Evolutionary conservation across 208 protist species (phyloP).

Genomic region (Acanthamoeba culbertsoni): DNA sequence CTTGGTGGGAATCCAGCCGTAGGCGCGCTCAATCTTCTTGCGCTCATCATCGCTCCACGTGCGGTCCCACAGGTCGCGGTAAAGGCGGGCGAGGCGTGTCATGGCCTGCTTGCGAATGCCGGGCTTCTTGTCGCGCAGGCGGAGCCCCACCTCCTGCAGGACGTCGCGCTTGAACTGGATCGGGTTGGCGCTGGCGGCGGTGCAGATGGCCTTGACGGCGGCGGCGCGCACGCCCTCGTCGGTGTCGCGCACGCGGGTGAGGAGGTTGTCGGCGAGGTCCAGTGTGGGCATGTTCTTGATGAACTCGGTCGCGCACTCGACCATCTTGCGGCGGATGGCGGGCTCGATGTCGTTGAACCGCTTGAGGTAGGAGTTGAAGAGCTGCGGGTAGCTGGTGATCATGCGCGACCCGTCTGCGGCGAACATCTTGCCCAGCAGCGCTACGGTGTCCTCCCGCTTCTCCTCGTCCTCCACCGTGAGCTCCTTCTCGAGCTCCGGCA

Average conservation of each 20-base stretch:
- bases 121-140: conserved; percentile 42
- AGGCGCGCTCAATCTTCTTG: conserved; percentile 22
- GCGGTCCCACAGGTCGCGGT: background rate
- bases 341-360: conserved; percentile 8
- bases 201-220: background rate
- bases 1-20: conserved; percentile 35
- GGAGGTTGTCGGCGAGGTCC: background rate
- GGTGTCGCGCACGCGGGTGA: conserved; percentile 6
- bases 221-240: background rate
- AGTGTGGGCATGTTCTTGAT: background rate
- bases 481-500: conserved; percentile 30
- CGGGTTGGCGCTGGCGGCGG: background rate
- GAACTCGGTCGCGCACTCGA: conserved; percentile 8
- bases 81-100: background rate
- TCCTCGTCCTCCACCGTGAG: conserved; percentile 11
- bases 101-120: background rate
- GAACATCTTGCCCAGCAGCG: conserved; percentile 32
- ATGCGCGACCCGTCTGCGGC: background rate
- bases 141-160: background rate
- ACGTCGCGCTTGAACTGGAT: conserved; percentile 11
- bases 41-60: background rate
- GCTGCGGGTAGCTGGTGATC: conserved; percentile 41
- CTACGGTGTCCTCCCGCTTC: background rate
- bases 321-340: background rate
- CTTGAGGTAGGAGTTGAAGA: conserved; percentile 2